These are phyloP conservation scores for Hevea brasiliensis DNA, from an alignment of 345 rosid genomes.

Conservation along the genomic window DNA sequence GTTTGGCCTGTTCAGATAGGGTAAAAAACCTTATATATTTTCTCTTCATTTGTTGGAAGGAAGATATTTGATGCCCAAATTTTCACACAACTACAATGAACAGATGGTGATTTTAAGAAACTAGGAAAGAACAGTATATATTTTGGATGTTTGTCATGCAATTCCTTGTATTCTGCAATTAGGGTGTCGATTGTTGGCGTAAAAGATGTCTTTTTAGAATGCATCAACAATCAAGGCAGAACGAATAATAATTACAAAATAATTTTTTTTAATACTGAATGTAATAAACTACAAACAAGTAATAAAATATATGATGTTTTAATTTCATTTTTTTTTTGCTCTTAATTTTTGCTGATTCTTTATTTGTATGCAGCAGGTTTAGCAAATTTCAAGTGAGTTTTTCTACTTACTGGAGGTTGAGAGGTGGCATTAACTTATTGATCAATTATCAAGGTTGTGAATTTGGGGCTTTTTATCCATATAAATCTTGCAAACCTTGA, in stretches of 20 bases:
- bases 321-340: background rate
- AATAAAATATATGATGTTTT: background rate
- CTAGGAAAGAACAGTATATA: background rate
- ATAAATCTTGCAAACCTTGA: slow-evolving; percentile 27
- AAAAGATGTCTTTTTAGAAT: background rate
- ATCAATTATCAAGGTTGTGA: slow-evolving; percentile 22
- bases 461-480: slow-evolving; percentile 15
- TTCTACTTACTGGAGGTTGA: background rate
- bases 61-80: background rate
- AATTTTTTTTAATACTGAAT: too few species aligned
- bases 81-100: background rate
- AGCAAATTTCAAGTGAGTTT: slow-evolving; percentile 16
- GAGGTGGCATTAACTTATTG: slow-evolving; percentile 14
- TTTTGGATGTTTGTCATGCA: background rate
- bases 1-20: background rate
- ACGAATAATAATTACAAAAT: too few species aligned
- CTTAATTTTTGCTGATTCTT: slow-evolving; percentile 3
- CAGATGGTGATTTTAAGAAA: background rate
- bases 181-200: too few species aligned
- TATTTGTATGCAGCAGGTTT: slow-evolving; percentile 13
- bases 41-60: background rate
- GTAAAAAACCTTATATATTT: slow-evolving; percentile 1
- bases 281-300: too few species aligned
- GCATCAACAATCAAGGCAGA: too few species aligned
- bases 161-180: too few species aligned